Conservation (phyloP, 2,329 filamentous ascomycete species). For the Stachybotrys echinatus region DNA sequence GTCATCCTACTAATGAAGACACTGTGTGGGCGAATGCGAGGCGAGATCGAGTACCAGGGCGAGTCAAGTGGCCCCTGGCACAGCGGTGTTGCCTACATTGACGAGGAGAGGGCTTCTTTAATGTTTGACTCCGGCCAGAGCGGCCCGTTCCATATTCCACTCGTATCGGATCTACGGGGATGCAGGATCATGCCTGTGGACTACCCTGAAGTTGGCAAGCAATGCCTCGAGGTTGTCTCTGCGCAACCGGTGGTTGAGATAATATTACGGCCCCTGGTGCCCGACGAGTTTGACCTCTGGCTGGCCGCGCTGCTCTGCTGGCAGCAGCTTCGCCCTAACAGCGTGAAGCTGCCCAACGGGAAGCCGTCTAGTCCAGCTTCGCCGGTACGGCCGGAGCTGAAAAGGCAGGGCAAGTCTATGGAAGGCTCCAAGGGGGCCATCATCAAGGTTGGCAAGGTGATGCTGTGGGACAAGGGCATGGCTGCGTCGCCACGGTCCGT, state of each 20-base stretch:
- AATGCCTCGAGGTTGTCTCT: conserved; percentile 50
- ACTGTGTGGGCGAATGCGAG: conserved; percentile 73
- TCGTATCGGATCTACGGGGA: conserved; percentile 70
- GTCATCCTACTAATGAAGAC: conserved; percentile 72
- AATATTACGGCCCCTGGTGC: conserved; percentile 57
- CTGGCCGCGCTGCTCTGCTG: conserved; percentile 75
- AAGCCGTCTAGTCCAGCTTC: conserved; percentile 24
- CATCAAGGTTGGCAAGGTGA: conserved; percentile 91
- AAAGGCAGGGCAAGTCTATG: conserved; percentile 30
- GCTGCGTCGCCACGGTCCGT: conserved; percentile 51
- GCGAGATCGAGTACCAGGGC: conserved; percentile 67
- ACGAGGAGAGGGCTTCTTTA: conserved; percentile 68
- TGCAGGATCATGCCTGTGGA: conserved; percentile 61
- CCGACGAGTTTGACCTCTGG: conserved; percentile 71
- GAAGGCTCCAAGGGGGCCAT: conserved; percentile 44
- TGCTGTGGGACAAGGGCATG: conserved; percentile 80
- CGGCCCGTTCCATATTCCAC: conserved; percentile 56
- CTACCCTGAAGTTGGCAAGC: conserved; percentile 34
- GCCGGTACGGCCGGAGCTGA: conserved; percentile 36
- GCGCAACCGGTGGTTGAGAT: conserved; percentile 53
- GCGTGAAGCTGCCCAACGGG: conserved; percentile 46
- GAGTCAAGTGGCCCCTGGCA: conserved; percentile 60
- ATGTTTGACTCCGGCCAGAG: conserved; percentile 69
- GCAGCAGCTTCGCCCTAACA: conserved; percentile 66
- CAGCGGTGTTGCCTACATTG: conserved; percentile 69